phyloP scores from a whole-genome alignment of 2,329 filamentous ascomycete species.

The Rhexocercosporidium sp. region DNA sequence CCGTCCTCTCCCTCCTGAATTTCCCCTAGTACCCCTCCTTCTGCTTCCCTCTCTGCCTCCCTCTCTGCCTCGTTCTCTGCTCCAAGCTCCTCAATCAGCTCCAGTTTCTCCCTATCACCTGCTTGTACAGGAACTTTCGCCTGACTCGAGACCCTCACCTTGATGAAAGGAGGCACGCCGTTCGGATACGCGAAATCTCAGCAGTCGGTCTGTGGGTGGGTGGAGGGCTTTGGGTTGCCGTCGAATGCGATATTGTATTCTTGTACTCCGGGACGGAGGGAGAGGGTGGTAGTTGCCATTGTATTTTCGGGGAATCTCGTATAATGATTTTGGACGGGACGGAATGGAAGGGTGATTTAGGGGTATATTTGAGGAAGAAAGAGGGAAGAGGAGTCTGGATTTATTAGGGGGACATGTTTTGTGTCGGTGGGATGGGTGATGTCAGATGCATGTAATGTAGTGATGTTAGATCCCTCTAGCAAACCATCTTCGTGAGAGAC shows the following conservation, averaged over 20 bases:
- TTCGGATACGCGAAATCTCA: constrained; percentile 2
- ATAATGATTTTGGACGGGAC: too few species aligned
- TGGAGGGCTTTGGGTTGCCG: not conserved
- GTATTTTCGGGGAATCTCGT: not conserved
- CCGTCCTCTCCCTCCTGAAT: too few species aligned
- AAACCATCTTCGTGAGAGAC: not conserved
- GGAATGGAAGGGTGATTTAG: too few species aligned
- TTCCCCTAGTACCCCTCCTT: too few species aligned
- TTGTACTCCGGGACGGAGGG: not conserved
- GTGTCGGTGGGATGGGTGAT: not conserved
- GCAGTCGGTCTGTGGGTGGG: not conserved
- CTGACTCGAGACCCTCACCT: not conserved
- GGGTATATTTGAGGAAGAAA: too few species aligned
- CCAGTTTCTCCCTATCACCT: too few species aligned
- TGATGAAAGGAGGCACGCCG: not conserved
- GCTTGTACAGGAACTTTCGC: not conserved
- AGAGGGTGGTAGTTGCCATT: not conserved
- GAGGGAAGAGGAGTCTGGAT: not conserved
- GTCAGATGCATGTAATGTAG: not conserved
- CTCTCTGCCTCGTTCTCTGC: not conserved
- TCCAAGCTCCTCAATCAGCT: too few species aligned
- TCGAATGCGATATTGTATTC: not conserved
- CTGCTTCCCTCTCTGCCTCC: not conserved
- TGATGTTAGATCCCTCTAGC: not conserved
- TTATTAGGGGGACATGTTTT: not conserved